Evolutionary conservation across 75 land plant species (phyloP).

Genomic region (Larix kaempferi): DNA sequence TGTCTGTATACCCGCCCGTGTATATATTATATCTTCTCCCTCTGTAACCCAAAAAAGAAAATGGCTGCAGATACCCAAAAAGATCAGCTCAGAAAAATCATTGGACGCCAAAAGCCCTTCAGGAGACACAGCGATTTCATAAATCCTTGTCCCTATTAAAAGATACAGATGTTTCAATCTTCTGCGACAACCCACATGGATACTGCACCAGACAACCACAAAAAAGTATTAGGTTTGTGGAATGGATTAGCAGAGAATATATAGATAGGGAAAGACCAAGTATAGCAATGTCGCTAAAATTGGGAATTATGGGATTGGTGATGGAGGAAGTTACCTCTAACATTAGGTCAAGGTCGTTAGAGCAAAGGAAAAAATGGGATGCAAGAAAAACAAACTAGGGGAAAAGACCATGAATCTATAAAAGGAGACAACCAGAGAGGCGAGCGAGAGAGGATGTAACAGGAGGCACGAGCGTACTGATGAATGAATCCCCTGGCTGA

Average conservation of each 20-base stretch:
- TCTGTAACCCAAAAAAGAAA: no score
- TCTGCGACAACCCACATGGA: neutral
- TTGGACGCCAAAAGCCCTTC: neutral
- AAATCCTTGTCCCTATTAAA: no score
- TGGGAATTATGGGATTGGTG: no score
- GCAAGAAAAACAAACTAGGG: neutral
- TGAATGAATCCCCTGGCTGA: conserved; percentile 10
- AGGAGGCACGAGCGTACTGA: conserved; percentile 10
- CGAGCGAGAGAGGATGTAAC: conserved; percentile 4
- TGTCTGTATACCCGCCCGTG: no score
- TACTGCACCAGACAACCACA: no score
- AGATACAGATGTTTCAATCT: no score
- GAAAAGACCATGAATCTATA: neutral
- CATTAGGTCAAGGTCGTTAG: neutral
- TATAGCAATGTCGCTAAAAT: no score
- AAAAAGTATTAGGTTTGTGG: no score
- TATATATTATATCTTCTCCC: no score
- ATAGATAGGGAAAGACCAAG: no score
- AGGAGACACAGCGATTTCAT: neutral
- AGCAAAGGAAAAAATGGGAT: neutral
- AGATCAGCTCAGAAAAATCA: neutral
- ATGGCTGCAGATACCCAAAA: neutral
- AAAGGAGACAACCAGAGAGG: neutral
- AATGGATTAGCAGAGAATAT: no score
- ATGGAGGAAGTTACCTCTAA: no score